Evolutionary conservation across 164 flowering plant species (phyloP).

Genomic region (Tinospora cordifolia): DNA sequence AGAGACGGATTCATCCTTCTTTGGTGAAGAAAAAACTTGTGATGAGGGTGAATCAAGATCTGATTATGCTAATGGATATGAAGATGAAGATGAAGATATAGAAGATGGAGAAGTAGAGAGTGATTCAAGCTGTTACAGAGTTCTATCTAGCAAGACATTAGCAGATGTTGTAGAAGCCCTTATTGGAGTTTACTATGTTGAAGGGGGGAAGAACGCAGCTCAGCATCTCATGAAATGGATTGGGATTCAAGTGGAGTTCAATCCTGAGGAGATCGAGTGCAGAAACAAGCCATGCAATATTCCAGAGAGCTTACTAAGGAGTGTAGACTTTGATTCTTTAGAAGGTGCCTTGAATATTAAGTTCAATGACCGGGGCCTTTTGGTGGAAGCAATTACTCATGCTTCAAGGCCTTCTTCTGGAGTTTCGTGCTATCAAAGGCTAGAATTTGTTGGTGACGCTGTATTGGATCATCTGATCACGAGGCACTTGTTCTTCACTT

Average conservation of each 20-base stretch:
- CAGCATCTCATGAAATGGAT: slow-evolving; percentile 94
- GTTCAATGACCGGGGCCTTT: slow-evolving; percentile 53
- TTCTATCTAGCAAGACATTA: slow-evolving; percentile 91
- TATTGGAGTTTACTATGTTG: slow-evolving; percentile 95
- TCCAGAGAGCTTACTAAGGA: slow-evolving; percentile 67
- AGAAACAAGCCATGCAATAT: slow-evolving; percentile 32
- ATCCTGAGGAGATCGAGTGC: slow-evolving; percentile 42
- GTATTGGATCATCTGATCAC: slow-evolving; percentile 97
- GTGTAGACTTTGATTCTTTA: slow-evolving; percentile 67
- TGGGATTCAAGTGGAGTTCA: slow-evolving; percentile 79
- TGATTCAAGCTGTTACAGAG: slow-evolving; percentile 90
- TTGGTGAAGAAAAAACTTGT: slow-evolving; percentile 38
- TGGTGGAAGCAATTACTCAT: slow-evolving; percentile 96
- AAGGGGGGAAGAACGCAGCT: slow-evolving; percentile 87
- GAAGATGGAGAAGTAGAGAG: slow-evolving; percentile 97
- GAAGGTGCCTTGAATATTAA: slow-evolving; percentile 58
- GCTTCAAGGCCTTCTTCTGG: slow-evolving; percentile 98
- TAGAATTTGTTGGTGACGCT: slow-evolving; percentile 99
- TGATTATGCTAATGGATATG: slow-evolving; percentile 30
- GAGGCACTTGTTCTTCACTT: slow-evolving; percentile 78
- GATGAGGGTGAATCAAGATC: slow-evolving; percentile 19
- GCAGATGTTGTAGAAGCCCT: slow-evolving; percentile 99
- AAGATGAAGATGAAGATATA: slow-evolving; percentile 60
- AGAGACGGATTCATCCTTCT: slow-evolving; percentile 53
- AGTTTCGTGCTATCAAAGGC: slow-evolving; percentile 88